phyloP scores from a whole-genome alignment of 306 rosid species.

The Inga oerstediana region DNA sequence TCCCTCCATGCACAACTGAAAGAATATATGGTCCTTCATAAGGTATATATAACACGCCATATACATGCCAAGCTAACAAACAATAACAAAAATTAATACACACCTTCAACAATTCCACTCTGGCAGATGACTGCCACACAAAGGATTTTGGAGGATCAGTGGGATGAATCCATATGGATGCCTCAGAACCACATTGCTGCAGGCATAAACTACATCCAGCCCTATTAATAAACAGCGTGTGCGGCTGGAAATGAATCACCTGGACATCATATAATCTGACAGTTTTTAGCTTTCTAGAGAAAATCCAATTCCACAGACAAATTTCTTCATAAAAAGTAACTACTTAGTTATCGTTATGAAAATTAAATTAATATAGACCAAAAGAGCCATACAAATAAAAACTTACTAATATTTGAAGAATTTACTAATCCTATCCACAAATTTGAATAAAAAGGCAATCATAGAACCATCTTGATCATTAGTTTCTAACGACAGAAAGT shows the following conservation, averaged over 20 bases:
- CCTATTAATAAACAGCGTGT: constrained; percentile 80
- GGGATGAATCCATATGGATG: constrained; percentile 82
- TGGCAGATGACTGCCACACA: constrained; percentile 80
- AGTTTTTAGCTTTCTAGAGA: constrained; percentile 9
- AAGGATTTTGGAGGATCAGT: constrained; percentile 86
- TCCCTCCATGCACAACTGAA: constrained; percentile 82
- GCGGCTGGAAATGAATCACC: constrained; percentile 91
- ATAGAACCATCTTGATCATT: neutral
- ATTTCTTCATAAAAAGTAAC: neutral
- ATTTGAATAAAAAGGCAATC: neutral
- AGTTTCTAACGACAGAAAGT: neutral
- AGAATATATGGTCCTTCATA: constrained; percentile 20
- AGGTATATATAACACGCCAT: constrained; percentile 33
- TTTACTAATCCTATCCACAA: neutral
- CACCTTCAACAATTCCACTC: constrained; percentile 85
- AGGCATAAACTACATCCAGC: constrained; percentile 86
- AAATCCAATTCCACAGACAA: neutral
- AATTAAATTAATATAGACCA: neutral
- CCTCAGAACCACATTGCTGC: constrained; percentile 85
- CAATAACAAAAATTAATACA: constrained; percentile 10
- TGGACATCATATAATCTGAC: constrained; percentile 46
- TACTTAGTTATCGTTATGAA: neutral
- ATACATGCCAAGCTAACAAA: constrained; percentile 20
- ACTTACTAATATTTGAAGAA: neutral
- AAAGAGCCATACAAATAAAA: neutral